Conservation (phyloP, 1,139 yeast species). For the Yamadazyma aaseri region DNA sequence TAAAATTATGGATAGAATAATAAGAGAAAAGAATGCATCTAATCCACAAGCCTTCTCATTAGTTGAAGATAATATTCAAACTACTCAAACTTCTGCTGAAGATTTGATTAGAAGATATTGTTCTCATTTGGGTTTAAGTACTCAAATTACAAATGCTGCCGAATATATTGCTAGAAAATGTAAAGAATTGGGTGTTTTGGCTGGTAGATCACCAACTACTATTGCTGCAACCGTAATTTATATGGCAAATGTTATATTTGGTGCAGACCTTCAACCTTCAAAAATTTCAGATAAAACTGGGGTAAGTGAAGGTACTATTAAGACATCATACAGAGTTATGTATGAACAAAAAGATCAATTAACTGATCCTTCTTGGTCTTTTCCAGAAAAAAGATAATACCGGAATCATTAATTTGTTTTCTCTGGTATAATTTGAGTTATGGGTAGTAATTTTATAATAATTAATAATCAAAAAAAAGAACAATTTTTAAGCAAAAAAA, state of each 20-base stretch:
- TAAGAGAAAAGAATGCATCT: conserved; percentile 62
- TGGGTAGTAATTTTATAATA: too few species aligned
- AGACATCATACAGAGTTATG: conserved; percentile 84
- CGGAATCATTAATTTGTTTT: conserved; percentile 1
- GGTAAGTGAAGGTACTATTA: conserved; percentile 95
- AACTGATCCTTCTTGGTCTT: conserved; percentile 71
- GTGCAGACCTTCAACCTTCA: conserved; percentile 65
- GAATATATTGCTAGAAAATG: conserved; percentile 89
- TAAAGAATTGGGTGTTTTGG: conserved; percentile 88
- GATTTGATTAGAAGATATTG: conserved; percentile 95
- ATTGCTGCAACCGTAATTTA: conserved; percentile 97
- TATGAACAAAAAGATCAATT: conserved; percentile 72
- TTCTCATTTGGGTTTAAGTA: conserved; percentile 84
- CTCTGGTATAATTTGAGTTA: too few species aligned
- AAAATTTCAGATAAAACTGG: conserved; percentile 94
- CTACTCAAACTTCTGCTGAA: conserved; percentile 90
- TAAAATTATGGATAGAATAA: conserved; percentile 74
- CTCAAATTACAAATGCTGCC: conserved; percentile 89
- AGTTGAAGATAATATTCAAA: conserved; percentile 60
- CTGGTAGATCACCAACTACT: conserved; percentile 96
- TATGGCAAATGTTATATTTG: conserved; percentile 84
- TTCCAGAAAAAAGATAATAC: background rate
- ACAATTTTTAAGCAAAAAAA: too few species aligned
- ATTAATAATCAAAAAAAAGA: too few species aligned
- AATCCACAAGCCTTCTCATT: conserved; percentile 38